Conservation (phyloP, 2,329 filamentous ascomycete genomes). For the Metarhizium album region DNA sequence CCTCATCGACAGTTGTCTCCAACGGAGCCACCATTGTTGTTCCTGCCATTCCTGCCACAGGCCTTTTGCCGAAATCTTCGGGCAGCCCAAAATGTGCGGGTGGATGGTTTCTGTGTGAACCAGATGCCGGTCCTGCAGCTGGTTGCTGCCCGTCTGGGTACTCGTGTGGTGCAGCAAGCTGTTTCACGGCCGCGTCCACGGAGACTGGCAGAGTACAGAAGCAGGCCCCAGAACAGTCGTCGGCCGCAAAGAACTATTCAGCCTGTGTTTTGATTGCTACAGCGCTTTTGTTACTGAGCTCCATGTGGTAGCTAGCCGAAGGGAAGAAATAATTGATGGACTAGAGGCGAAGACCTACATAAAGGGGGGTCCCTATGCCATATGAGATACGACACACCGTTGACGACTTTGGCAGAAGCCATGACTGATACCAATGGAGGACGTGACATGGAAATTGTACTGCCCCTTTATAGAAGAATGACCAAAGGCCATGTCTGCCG, state of each 20-base stretch:
- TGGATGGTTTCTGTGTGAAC: conserved; percentile 67
- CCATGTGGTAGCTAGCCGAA: background rate
- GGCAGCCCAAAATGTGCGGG: conserved; percentile 50
- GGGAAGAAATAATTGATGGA: background rate
- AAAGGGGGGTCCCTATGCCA: background rate
- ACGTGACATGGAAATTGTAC: too few species aligned
- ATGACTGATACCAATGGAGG: too few species aligned
- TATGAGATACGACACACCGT: too few species aligned
- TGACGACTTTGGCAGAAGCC: too few species aligned
- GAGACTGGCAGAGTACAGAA: conserved; percentile 48
- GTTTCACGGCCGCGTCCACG: conserved; percentile 44
- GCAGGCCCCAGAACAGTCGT: conserved; percentile 28
- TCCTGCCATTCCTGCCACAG: conserved; percentile 45
- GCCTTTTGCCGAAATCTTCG: conserved; percentile 33
- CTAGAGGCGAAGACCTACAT: background rate
- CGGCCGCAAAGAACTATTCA: background rate
- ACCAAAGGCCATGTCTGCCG: too few species aligned
- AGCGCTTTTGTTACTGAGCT: background rate
- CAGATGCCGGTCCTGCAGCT: conserved; percentile 47
- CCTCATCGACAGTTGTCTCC: conserved; percentile 52
- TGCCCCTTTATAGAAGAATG: too few species aligned
- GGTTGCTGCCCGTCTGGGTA: conserved; percentile 81
- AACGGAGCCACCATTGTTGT: conserved; percentile 63
- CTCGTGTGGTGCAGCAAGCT: conserved; percentile 61
- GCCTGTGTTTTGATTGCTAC: background rate